Evolutionary conservation across 2,329 filamentous ascomycete species (phyloP).

Genomic region (Apiospora hydei): DNA sequence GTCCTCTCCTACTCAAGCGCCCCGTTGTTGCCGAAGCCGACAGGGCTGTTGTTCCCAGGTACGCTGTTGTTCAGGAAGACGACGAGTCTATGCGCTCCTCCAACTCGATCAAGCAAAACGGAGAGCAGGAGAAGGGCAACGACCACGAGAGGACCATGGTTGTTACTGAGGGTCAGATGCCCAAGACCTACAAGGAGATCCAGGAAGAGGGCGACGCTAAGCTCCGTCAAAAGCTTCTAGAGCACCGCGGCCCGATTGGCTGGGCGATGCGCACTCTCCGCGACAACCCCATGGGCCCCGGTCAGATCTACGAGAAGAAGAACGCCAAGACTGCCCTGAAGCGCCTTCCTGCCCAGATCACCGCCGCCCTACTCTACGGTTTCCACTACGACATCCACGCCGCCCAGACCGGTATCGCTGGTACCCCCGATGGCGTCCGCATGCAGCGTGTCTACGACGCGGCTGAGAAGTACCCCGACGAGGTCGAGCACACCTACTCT

Average conservation of each 20-base stretch:
- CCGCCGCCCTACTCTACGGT: constrained; percentile 73
- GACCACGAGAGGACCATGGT: constrained; percentile 54
- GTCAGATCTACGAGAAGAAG: constrained; percentile 75
- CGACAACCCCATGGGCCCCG: constrained; percentile 75
- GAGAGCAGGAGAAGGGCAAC: background rate
- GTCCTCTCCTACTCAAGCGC: constrained; percentile 70
- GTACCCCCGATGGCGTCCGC: constrained; percentile 75
- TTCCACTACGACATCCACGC: constrained; percentile 83
- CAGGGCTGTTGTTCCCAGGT: constrained; percentile 71
- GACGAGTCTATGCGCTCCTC: constrained; percentile 29
- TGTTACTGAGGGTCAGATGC: constrained; percentile 55
- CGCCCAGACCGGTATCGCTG: constrained; percentile 73
- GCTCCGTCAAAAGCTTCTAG: constrained; percentile 69
- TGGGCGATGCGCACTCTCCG: constrained; percentile 84
- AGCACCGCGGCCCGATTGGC: constrained; percentile 72
- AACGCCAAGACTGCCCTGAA: constrained; percentile 71
- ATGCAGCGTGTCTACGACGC: constrained; percentile 73
- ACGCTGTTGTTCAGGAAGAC: constrained; percentile 76
- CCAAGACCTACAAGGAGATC: constrained; percentile 66
- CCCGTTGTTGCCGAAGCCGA: constrained; percentile 60
- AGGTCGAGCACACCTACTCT: constrained; percentile 74
- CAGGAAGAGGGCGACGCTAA: constrained; percentile 61
- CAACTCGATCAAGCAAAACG: constrained; percentile 12
- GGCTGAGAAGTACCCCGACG: constrained; percentile 72
- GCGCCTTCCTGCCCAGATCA: constrained; percentile 73